Base-by-base conservation (phyloP, 352 stramenopile species). In the Globisporangium paddicum region DNA sequence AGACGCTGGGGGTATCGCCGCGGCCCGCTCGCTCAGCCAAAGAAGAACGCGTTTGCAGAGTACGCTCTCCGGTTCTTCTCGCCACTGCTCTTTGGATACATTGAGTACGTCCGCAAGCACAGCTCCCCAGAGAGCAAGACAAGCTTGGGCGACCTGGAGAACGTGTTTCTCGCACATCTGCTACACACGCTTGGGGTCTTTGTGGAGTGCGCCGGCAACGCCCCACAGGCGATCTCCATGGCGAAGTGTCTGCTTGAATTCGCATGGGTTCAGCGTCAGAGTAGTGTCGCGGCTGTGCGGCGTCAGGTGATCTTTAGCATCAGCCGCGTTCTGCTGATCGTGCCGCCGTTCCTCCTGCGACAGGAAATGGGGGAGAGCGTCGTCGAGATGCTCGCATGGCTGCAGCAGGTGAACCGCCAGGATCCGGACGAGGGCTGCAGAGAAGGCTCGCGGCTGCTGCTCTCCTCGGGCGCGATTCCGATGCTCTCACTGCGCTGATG, bases 371-470 rank as follows among this genome's bases (percentile, higher is more conserved):
- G 77, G 2, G 66, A 85, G 2, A 60, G 66, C 21, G 47, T 90
- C 8, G 53, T 68, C 8, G 60, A 86, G 18, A 63, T 90, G 21
- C 64, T 71, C 13, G 64, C 64, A 0, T 93, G 82, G 82, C 67
- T 93, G 18, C 67, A 68, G 47, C 60, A 82, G 4, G 68, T 85
- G 13, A 61, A 68, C 23, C 63, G 62, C 2, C 30, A 65, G 16
- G 82, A 93, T 38, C 68, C 80, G 3, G 82, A 93, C 51, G 71
- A 75, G 60, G 82, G 82, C 5, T 93, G 80, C 44, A 81, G 82
- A 0, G 82, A 93, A 50, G 82, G 75, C 13, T 79, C 78, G 11
- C 66, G 60, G 3, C 48, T 93, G 19, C 54, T 93, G 42, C 69
- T 77, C 2, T 81, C 76, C 4, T 89, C 79, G 14, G 66, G 69